Evolutionary conservation across 148 eudicot genomes (phyloP).

Genomic region (Oxyria digyna): DNA sequence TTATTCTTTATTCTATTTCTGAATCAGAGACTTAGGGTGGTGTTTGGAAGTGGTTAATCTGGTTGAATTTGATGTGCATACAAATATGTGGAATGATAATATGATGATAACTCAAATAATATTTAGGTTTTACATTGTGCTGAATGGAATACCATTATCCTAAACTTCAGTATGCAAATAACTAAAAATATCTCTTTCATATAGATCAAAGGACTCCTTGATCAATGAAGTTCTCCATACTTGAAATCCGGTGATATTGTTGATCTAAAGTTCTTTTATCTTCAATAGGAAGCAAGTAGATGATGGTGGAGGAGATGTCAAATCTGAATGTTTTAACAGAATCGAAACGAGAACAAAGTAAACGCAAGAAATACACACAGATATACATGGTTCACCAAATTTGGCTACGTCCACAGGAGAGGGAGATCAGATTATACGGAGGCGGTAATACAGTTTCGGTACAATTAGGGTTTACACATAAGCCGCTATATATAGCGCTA

Average conservation of each 20-base stretch:
- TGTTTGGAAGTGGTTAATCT: background rate
- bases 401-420: too few relatives aligned
- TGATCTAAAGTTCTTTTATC: background rate
- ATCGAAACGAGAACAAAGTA: too few relatives aligned
- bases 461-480: too few relatives aligned
- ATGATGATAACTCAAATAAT: background rate
- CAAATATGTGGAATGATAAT: background rate
- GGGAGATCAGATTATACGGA: too few relatives aligned
- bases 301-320: background rate
- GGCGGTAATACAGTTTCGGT: too few relatives aligned
- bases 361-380: too few relatives aligned
- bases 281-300: background rate
- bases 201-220: background rate
- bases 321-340: too few relatives aligned
- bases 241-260: background rate
- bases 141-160: too few relatives aligned
- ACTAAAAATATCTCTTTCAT: background rate
- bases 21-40: background rate
- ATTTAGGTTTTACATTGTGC: too few relatives aligned
- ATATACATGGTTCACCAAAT: too few relatives aligned
- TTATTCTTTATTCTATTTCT: background rate
- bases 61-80: background rate
- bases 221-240: too few relatives aligned
- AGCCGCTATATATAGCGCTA: too few relatives aligned
- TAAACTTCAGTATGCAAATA: background rate